Evolutionary conservation across 1,284 basidiomycete genomes (phyloP).

Genomic region (Stereum hirsutum): DNA sequence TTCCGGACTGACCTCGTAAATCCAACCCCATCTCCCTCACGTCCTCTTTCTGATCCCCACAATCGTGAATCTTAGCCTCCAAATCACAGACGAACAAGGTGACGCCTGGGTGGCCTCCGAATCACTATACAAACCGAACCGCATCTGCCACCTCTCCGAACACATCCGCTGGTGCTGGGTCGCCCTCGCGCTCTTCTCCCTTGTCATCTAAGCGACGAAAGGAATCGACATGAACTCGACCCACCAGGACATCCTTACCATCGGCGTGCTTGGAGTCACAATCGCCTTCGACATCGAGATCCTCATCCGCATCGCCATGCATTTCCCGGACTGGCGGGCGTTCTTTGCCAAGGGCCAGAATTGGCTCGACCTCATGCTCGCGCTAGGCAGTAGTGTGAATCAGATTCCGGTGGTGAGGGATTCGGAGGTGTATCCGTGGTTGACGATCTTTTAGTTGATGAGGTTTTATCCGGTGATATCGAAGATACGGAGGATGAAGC

Average conservation of each 20-base stretch:
- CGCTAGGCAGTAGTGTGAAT: constrained; percentile 71
- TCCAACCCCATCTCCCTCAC: too few species aligned
- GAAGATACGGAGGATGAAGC: constrained; percentile 80
- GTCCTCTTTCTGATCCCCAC: too few species aligned
- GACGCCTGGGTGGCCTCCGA: too few species aligned
- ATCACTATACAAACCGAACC: constrained; percentile 36
- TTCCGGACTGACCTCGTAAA: too few species aligned
- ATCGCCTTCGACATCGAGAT: constrained; percentile 89
- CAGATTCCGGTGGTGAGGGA: constrained; percentile 76
- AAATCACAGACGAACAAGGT: too few species aligned
- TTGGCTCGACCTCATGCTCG: constrained; percentile 77
- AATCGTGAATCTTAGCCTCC: too few species aligned
- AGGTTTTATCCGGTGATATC: constrained; percentile 94
- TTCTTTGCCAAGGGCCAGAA: constrained; percentile 74
- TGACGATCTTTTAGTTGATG: constrained; percentile 83
- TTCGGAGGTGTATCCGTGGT: constrained; percentile 76
- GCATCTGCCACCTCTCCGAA: constrained; percentile 45
- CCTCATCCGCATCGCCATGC: constrained; percentile 60
- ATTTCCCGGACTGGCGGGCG: constrained; percentile 75
- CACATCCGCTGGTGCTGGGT: constrained; percentile 74
- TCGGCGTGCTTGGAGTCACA: constrained; percentile 75
- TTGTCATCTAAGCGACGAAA: constrained; percentile 75
- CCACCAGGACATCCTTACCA: constrained; percentile 43
- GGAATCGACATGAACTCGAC: constrained; percentile 42
- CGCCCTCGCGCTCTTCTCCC: constrained; percentile 59